Base-by-base conservation (phyloP, 2,329 filamentous ascomycete species). In the Ophiognomonia clavigignenti-juglandacearum region DNA sequence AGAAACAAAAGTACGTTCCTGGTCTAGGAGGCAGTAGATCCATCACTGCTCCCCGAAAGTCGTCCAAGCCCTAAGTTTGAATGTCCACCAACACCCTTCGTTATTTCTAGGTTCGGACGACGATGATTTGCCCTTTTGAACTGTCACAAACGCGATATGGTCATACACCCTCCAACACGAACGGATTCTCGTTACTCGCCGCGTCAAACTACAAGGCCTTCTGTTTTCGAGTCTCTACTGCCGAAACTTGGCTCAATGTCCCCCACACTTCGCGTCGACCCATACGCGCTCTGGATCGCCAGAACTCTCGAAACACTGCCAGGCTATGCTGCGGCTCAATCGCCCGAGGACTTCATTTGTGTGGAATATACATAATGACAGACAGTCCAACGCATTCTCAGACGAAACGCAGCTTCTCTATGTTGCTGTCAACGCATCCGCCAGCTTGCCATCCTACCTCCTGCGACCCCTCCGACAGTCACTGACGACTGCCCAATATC, bases 1-100 rank as follows among this genome's bases (percentile, higher is more conserved):
- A 98, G 85, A 98, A 98, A 85, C 92, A 96, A 88, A 97, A 97
- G 91, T 97, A 95, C 78, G 91, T 95, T 67, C 80, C 83, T 74
- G 77, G 79, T 74, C 77, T 85, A 71, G 83, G 80, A 73, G 78
- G 78, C 73, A 77, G 80, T 74, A 78, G 80, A 69, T 54, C 57
- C 54, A 75, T 79, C 71, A 83, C 81, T 78, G 75, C 82, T 77
- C 79, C 82, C 70, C 76, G 78, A 74, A 87, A 84, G 70, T 77
- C 79, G 68, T 65, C 65, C 64, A 82, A 83, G 70, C 77, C 80
- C 72, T 83, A 83, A 74, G 78, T 77, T 81, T 81, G 74, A 77
- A 74, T 76, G 78, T 73, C 85, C 84, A 75, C 84, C 75, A 87
- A 83, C 78, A 78, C 43, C 43, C 32, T 78, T 75, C 72, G 73